These are phyloP conservation scores for Teunomyces aglyptinius DNA, from an alignment of 805 yeast genomes.

Conservation along the genomic window DNA sequence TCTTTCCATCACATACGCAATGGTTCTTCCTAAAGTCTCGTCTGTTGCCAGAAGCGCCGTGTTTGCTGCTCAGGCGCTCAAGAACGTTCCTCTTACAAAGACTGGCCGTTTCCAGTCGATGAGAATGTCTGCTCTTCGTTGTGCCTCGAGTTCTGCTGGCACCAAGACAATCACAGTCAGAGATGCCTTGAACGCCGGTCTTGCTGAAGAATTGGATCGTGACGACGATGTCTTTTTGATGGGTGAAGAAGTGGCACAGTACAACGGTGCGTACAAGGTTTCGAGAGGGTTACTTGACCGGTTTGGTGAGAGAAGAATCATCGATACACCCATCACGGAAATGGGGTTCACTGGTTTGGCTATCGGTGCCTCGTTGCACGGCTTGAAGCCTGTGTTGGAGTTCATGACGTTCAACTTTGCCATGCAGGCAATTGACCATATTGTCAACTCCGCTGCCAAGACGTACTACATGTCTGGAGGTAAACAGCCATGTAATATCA, in stretches of 20 bases:
- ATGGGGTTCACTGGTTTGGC: slow-evolving; percentile 97
- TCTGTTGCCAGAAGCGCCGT: slow-evolving; percentile 45
- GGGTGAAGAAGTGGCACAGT: slow-evolving; percentile 99
- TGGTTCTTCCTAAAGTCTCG: slow-evolving; percentile 28
- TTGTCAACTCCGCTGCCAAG: slow-evolving; percentile 97
- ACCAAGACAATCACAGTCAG: slow-evolving; percentile 79
- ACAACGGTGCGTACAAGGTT: slow-evolving; percentile 98
- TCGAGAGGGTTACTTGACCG: slow-evolving; percentile 93
- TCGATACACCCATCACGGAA: slow-evolving; percentile 98
- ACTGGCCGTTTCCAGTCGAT: slow-evolving; percentile 36
- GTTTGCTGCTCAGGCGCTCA: slow-evolving; percentile 36
- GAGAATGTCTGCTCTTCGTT: slow-evolving; percentile 31
- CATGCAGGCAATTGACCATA: slow-evolving; percentile 99
- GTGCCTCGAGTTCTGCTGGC: slow-evolving; percentile 50
- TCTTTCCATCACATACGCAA: slow-evolving; percentile 4
- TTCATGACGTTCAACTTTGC: slow-evolving; percentile 99
- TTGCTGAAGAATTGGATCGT: slow-evolving; percentile 96
- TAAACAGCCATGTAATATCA: slow-evolving; percentile 93
- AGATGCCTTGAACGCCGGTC: slow-evolving; percentile 92
- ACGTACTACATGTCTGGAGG: slow-evolving; percentile 99
- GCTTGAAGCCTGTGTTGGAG: slow-evolving; percentile 94
- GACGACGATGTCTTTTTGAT: slow-evolving; percentile 91
- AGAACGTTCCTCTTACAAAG: slow-evolving; percentile 19
- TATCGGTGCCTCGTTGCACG: slow-evolving; percentile 95
- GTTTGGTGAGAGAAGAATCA: slow-evolving; percentile 89